phyloP scores from a whole-genome alignment of 306 rosid species.

The Mimosa pudica region DNA sequence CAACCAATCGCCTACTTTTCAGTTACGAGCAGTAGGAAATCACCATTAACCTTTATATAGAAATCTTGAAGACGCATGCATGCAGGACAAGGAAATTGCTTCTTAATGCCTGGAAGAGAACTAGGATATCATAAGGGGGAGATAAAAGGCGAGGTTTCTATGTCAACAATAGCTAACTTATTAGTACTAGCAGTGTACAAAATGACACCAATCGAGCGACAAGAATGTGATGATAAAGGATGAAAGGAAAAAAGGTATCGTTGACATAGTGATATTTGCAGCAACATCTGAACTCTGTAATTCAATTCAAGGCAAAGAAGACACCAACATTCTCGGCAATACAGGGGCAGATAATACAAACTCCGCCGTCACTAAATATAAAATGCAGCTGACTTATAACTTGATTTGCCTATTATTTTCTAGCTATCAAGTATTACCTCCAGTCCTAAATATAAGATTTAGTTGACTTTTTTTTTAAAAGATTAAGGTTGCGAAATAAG shows the following conservation, averaged over 20 bases:
- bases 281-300: neutral
- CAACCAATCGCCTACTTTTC: neutral
- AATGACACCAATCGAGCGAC: neutral
- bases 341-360: neutral
- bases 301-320: neutral
- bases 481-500: too few species aligned
- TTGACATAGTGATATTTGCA: neutral
- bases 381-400: too few species aligned
- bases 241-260: neutral
- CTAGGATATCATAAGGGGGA: neutral
- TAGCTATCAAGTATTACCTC: too few species aligned
- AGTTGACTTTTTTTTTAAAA: too few species aligned
- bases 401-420: too few species aligned
- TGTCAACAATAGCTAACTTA: neutral
- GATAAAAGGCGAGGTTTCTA: neutral
- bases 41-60: neutral
- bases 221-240: neutral
- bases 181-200: neutral
- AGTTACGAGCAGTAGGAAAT: slow-evolving; percentile 1
- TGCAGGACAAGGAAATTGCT: neutral
- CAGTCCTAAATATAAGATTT: too few species aligned
- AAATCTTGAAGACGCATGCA: neutral
- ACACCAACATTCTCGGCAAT: neutral
- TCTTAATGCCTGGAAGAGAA: neutral
- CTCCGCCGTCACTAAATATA: too few species aligned